Evolutionary conservation across 352 stramenopile genomes (phyloP).

Genomic region (Saprolegnia parasitica): DNA sequence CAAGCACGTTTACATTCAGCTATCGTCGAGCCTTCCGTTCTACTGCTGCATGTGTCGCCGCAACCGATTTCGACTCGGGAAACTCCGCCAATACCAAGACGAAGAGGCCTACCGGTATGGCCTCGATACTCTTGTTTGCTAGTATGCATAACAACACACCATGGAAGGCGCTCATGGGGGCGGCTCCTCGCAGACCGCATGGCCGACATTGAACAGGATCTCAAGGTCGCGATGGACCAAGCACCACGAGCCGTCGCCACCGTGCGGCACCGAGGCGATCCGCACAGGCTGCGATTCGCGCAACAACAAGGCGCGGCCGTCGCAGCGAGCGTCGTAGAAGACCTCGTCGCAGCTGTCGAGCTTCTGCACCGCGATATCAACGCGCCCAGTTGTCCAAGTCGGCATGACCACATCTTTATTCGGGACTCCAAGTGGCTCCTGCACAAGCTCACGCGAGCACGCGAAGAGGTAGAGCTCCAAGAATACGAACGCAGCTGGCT

Average conservation of each 20-base stretch:
- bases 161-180: slow-evolving; percentile 12
- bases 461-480: slow-evolving; percentile 17
- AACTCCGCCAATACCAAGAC: slow-evolving; percentile 14
- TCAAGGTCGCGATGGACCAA: neutral
- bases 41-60: slow-evolving; percentile 23
- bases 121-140: too few relatives aligned
- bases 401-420: neutral
- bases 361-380: neutral
- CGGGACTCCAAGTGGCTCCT: slow-evolving; percentile 4
- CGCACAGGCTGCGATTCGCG: neutral
- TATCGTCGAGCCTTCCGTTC: neutral
- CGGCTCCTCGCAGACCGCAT: slow-evolving; percentile 8
- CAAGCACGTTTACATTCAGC: slow-evolving; percentile 28
- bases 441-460: slow-evolving; percentile 3
- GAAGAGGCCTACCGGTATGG: slow-evolving; percentile 23
- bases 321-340: neutral
- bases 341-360: slow-evolving; percentile 2
- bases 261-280: neutral
- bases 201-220: neutral
- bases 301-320: too few relatives aligned
- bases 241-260: neutral
- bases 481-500: slow-evolving; percentile 12
- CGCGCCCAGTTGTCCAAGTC: neutral
- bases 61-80: slow-evolving; percentile 6
- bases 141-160: too few relatives aligned